Base-by-base conservation (phyloP, 176 grass and related monocot species). In the bread wheat (Triticum aestivum) region DNA sequence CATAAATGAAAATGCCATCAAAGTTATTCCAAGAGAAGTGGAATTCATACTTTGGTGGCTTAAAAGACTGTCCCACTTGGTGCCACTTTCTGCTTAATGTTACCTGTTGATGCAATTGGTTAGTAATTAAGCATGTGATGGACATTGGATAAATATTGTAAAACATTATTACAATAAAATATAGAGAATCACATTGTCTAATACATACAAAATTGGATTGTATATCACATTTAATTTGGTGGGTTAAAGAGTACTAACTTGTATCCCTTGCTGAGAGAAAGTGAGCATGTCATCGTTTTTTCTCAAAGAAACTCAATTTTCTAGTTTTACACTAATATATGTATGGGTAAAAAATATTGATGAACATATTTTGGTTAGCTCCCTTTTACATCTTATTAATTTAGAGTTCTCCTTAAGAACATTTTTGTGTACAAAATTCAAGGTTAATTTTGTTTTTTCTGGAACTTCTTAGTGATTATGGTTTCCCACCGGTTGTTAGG, bases 41-140 rank as follows among this genome's bases (percentile, higher is more conserved):
- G 42, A 88, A 83, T 30, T 69, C 79, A 64, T 94, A 98, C 96
- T 94, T 98, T 42, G 96, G 96, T 85, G 96, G 96, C 45, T 95
- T 95, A 79, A 98, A 98, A 11, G 93, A 94, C 83, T 98, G 93
- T 38, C 96, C 96, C 79, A 98, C 93, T 89, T 94, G 91, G 41
- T 91, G 91, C 96, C 96, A 98, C 33, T 95, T 71, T 82, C 95
- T 98, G 85, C 87, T 83, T 5, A 88, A 90, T 27, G 93, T 95
- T 80, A 98, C 96, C 96, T 98, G 72, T 54, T 85, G 39, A 90
- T 81, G 77, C 32, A 95, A 79, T 38, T 77, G 39, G 11, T 76
- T 27, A 89, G 70, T 59, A 59, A 59, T 59, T 49, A 83, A 71
- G 45, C 34, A 44, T 30, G 78, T 0, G 49, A 64, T 23, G 14